Conservation (phyloP, 1,139 yeast species). For the Scheffersomyces illinoinensis region DNA sequence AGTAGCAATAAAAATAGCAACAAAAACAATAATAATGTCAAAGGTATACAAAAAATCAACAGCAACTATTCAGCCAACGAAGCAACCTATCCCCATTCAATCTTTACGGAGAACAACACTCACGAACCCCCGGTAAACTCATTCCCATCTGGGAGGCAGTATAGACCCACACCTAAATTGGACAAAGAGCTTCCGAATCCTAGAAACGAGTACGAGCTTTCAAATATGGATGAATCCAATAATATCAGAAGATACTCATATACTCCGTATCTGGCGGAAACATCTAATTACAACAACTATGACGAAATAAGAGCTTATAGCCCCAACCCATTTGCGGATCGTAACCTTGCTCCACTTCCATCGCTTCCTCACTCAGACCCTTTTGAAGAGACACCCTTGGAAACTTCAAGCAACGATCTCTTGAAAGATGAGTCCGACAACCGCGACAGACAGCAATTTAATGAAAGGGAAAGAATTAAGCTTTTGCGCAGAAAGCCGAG, state of each 20-base stretch:
- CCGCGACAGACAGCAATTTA: conserved; percentile 6
- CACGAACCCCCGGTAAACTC: not conserved
- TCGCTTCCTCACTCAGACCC: not conserved
- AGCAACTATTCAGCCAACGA: not conserved
- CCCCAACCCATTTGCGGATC: conserved; percentile 2
- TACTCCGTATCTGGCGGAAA: not conserved
- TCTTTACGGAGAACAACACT: not conserved
- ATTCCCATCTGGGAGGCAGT: not conserved
- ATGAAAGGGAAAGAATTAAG: conserved; percentile 28
- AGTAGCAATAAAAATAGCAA: not conserved
- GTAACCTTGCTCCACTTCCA: conserved; percentile 1
- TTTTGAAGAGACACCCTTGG: not conserved
- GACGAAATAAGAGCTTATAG: not conserved
- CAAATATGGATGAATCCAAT: not conserved
- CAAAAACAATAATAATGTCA: not conserved
- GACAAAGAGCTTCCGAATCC: not conserved
- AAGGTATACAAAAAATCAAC: not conserved
- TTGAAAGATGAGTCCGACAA: not conserved
- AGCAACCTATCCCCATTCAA: not conserved
- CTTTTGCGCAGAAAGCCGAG: conserved; percentile 34
- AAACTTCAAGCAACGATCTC: not conserved
- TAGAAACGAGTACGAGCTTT: not conserved
- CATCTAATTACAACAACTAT: not conserved
- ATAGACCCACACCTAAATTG: not conserved
- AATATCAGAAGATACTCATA: not conserved